These are phyloP conservation scores for Astrocystis sublimbata DNA, from an alignment of 495 filamentous ascomycete species.

Conservation along the genomic window DNA sequence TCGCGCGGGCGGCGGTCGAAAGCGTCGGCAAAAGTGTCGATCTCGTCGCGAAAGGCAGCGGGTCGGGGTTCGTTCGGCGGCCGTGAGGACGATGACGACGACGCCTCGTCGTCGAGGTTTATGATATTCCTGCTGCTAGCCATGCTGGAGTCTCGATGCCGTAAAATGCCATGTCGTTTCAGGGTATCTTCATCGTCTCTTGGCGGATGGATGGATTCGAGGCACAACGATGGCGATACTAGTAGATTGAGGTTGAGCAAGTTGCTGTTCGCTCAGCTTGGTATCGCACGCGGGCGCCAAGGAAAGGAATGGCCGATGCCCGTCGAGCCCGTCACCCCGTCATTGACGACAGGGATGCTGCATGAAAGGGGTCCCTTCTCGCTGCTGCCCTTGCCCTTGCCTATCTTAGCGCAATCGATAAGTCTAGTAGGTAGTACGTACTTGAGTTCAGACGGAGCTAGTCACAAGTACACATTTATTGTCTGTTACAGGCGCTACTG, in stretches of 20 bases:
- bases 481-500: background rate
- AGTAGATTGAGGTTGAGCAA: background rate
- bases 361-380: slow-evolving; percentile 8
- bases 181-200: background rate
- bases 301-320: background rate
- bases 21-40: slow-evolving; percentile 49
- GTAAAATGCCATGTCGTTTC: slow-evolving; percentile 33
- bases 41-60: slow-evolving; percentile 34
- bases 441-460: background rate
- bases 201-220: background rate
- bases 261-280: slow-evolving; percentile 1
- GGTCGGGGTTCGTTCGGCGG: slow-evolving; percentile 28
- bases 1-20: slow-evolving; percentile 37
- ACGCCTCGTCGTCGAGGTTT: slow-evolving; percentile 28
- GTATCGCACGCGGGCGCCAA: background rate
- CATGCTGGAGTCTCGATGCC: slow-evolving; percentile 26
- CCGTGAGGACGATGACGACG: slow-evolving; percentile 32
- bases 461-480: background rate
- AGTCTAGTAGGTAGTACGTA: background rate
- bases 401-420: background rate
- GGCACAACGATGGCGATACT: background rate
- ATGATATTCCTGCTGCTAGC: slow-evolving; percentile 36
- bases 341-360: slow-evolving; percentile 10
- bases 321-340: background rate
- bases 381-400: background rate